phyloP scores from a whole-genome alignment of 139 green algal genomes.

The Trebouxia sp. region DNA sequence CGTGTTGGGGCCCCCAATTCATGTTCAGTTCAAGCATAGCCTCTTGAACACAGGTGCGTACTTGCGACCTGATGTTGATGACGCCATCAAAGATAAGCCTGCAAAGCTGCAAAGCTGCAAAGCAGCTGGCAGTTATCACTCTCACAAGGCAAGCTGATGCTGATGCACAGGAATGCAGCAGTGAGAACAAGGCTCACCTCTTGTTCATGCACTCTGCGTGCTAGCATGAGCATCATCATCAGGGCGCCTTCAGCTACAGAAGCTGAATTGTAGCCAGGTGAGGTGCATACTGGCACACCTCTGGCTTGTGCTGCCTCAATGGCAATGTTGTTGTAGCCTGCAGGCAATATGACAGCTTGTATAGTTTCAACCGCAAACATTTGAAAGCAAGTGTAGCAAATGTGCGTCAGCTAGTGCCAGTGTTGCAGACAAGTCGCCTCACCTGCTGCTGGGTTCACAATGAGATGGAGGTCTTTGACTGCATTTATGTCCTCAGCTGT shows the following conservation, averaged over 20 bases:
- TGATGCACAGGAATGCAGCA: too few relatives aligned
- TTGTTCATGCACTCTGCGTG: slow-evolving; percentile 31
- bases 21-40: too few relatives aligned
- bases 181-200: too few relatives aligned
- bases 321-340: slow-evolving; percentile 60
- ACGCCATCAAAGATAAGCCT: too few relatives aligned
- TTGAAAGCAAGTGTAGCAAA: background rate
- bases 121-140: too few relatives aligned
- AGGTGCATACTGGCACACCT: slow-evolving; percentile 52
- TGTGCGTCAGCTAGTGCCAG: background rate
- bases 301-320: slow-evolving; percentile 39
- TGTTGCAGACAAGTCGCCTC: background rate
- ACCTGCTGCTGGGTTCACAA: slow-evolving; percentile 52
- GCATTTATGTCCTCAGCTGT: slow-evolving; percentile 36
- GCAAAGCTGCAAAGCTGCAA: too few relatives aligned
- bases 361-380: background rate
- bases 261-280: slow-evolving; percentile 47
- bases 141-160: too few relatives aligned
- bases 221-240: slow-evolving; percentile 64
- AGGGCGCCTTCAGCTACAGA: slow-evolving; percentile 49
- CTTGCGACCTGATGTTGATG: too few relatives aligned
- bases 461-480: slow-evolving; percentile 41
- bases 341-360: too few relatives aligned
- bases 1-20: too few relatives aligned
- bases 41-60: too few relatives aligned